phyloP scores from a whole-genome alignment of 768 basidiomycete species.

The Kwoniella shandongensis region DNA sequence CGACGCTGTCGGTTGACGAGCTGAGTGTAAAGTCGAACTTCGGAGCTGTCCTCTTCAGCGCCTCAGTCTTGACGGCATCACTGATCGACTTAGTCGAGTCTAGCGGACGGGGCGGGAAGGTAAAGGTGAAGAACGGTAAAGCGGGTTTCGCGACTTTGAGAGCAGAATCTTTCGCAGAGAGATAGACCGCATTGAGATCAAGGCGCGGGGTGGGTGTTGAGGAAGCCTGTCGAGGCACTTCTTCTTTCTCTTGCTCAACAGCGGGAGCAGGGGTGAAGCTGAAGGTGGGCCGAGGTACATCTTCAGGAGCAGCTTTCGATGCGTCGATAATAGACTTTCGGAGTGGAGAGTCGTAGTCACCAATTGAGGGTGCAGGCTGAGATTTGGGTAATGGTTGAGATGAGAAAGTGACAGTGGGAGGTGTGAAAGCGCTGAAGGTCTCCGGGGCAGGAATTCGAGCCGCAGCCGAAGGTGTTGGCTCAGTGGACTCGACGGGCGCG shows the following conservation, averaged over 20 bases:
- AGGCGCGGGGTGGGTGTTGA: not conserved
- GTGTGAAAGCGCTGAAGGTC: slow-evolving; percentile 23
- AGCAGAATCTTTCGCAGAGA: slow-evolving; percentile 40
- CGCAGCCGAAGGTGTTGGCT: slow-evolving; percentile 4
- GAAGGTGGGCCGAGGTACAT: slow-evolving; percentile 12
- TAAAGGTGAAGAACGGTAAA: slow-evolving; percentile 44
- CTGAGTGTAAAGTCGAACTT: slow-evolving; percentile 22
- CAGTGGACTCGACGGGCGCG: slow-evolving; percentile 9
- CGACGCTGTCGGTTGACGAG: too few relatives aligned
- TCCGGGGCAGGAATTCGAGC: slow-evolving; percentile 18
- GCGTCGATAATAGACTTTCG: slow-evolving; percentile 10
- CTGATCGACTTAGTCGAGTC: not conserved
- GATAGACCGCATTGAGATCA: slow-evolving; percentile 18
- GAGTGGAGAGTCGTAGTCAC: slow-evolving; percentile 15
- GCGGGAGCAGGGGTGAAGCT: slow-evolving; percentile 3
- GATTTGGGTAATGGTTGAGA: slow-evolving; percentile 11
- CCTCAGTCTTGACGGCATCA: slow-evolving; percentile 20
- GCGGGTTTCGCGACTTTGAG: slow-evolving; percentile 32
- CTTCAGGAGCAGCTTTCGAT: not conserved
- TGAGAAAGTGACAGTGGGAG: slow-evolving; percentile 15
- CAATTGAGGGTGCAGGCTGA: not conserved
- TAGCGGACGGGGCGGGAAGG: slow-evolving; percentile 9
- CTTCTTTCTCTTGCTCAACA: not conserved
- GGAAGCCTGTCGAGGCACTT: not conserved
- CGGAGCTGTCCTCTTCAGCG: slow-evolving; percentile 5